Evolutionary conservation across 768 basidiomycete species (phyloP).

Genomic region (Lactarius trivialis): DNA sequence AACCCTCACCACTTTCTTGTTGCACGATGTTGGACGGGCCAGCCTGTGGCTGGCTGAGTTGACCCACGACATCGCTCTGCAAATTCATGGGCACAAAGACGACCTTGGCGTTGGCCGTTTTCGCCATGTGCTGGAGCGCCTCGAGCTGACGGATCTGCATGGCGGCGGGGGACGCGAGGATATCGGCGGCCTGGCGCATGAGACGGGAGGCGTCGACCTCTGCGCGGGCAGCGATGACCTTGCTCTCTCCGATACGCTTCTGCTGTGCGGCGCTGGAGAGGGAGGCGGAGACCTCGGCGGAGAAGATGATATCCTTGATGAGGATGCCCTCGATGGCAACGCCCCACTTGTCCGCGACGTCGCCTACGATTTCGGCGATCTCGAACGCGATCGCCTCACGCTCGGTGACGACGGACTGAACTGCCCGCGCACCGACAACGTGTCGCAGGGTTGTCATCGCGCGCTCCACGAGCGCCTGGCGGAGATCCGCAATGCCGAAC

Average conservation of each 20-base stretch:
- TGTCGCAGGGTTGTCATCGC: slow-evolving; percentile 95
- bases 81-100: slow-evolving; percentile 93
- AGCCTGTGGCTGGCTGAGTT: slow-evolving; percentile 32
- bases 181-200: slow-evolving; percentile 96
- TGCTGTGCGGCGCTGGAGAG: slow-evolving; percentile 94
- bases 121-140: slow-evolving; percentile 92
- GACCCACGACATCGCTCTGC: slow-evolving; percentile 61
- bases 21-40: slow-evolving; percentile 26
- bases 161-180: slow-evolving; percentile 87
- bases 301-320: slow-evolving; percentile 93
- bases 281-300: slow-evolving; percentile 80
- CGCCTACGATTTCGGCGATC: slow-evolving; percentile 92
- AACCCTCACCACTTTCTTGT: slow-evolving; percentile 36
- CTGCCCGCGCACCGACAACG: slow-evolving; percentile 89
- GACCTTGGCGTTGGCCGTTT: slow-evolving; percentile 82
- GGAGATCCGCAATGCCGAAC: slow-evolving; percentile 88
- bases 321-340: slow-evolving; percentile 95
- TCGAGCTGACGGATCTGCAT: slow-evolving; percentile 99
- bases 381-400: slow-evolving; percentile 95
- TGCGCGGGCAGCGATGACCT: slow-evolving; percentile 92
- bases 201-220: slow-evolving; percentile 93
- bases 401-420: slow-evolving; percentile 96
- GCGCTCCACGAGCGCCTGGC: slow-evolving; percentile 75
- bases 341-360: slow-evolving; percentile 94
- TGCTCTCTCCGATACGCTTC: slow-evolving; percentile 94